phyloP scores from a whole-genome alignment of 1,284 basidiomycete genomes.

The Acaromyces ingoldii region DNA sequence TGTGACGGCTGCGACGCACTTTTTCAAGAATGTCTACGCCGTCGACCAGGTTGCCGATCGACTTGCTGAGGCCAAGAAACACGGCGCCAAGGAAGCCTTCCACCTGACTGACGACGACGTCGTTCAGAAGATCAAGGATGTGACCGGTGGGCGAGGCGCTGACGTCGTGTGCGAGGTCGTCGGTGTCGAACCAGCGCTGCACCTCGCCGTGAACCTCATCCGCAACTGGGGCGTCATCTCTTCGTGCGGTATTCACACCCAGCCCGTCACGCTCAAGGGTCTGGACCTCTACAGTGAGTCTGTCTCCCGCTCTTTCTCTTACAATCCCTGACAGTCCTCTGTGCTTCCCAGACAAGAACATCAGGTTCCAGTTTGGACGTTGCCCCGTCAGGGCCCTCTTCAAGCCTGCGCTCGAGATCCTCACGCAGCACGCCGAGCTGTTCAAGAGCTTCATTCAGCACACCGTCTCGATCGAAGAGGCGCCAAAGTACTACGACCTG shows the following conservation, averaged over 20 bases:
- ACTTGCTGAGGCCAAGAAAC: slow-evolving; percentile 44
- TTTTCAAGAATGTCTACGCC: slow-evolving; percentile 51
- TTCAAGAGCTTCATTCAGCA: slow-evolving; percentile 46
- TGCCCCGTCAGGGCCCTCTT: slow-evolving; percentile 61
- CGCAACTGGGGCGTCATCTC: slow-evolving; percentile 73
- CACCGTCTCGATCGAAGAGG: slow-evolving; percentile 34
- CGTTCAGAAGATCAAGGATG: slow-evolving; percentile 23
- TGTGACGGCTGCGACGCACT: slow-evolving; percentile 52
- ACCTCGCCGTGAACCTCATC: slow-evolving; percentile 70
- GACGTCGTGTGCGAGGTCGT: slow-evolving; percentile 64
- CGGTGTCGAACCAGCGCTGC: slow-evolving; percentile 67
- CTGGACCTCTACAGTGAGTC: slow-evolving; percentile 59
- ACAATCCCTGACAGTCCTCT: too few species aligned
- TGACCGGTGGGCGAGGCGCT: slow-evolving; percentile 52
- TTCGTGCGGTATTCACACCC: slow-evolving; percentile 66
- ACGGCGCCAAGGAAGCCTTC: slow-evolving; percentile 35
- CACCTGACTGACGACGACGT: slow-evolving; percentile 30
- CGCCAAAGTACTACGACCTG: slow-evolving; percentile 41
- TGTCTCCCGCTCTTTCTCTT: too few species aligned
- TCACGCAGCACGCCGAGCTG: slow-evolving; percentile 33
- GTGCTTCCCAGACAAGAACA: slow-evolving; percentile 12
- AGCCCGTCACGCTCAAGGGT: slow-evolving; percentile 51
- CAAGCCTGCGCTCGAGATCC: slow-evolving; percentile 34
- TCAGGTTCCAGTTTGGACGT: slow-evolving; percentile 61
- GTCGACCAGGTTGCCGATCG: slow-evolving; percentile 48